Evolutionary conservation across 257 asterid species (phyloP), one percentile per base, ranked within the genome.

Genomic region (Solanum chiquidenum): DNA sequence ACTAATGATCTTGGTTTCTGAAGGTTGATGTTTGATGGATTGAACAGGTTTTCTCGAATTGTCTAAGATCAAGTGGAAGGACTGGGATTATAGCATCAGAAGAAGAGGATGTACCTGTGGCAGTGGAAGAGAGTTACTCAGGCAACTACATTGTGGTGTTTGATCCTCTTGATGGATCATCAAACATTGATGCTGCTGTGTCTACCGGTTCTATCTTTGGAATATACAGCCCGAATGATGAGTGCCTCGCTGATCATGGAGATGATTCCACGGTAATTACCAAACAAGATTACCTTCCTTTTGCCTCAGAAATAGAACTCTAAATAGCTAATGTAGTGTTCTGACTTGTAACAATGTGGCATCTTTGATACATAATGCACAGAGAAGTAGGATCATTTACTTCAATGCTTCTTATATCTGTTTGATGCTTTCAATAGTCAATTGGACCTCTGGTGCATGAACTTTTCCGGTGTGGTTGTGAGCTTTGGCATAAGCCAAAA

Each of bases 81-180:
- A 97, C 99, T 20, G 98, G 99, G 88, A 97, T 97, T 91, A 97
- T 97, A 77, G 98, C 99, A 25, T 97, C 99, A 1, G 99, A 97
- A 92, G 99, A 97, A 91, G 99, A 97, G 92, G 98, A 97, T 89
- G 98, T 95, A 8, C 99, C 99, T 0, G 98, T 97, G 91, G 99
- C 99, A 0, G 98, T 97, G 85, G 99, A 97, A 87, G 98, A 97
- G 90, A 97, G 95, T 89, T 97, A 95, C 86, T 97, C 98, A 8
- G 98, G 99, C 86, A 97, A 97, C 92, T 97, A 97, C 92, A 95
- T 97, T 86, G 98, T 95, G 11, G 99, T 97, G 2, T 97, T 97
- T 58, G 99, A 95, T 87, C 98, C 99, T 68, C 97, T 97, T 34
- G 98, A 97, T 89, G 99, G 98, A 77, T 97, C 99, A 9, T 94